A percentile compares a stretch with the other conserved stretches of the same genome.
Conservation (phyloP, 257 asterid species). For the Datura wrightii region DNA sequence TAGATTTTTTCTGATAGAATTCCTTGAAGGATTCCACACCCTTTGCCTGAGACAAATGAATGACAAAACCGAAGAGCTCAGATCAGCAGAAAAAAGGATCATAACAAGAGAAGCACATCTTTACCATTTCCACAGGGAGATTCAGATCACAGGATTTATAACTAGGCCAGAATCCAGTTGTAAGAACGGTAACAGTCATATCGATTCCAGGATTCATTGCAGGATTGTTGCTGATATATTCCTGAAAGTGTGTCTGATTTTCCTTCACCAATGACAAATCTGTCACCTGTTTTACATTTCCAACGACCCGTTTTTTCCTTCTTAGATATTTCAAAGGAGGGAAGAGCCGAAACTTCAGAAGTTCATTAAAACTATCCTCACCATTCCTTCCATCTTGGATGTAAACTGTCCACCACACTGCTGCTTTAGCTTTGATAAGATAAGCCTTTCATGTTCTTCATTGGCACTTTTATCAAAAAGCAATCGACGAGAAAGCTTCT, state of each 20-base stretch:
- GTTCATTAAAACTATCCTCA: constrained; percentile 30
- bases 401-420: constrained; percentile 62
- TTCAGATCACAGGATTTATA: constrained; percentile 59
- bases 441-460: constrained; percentile 58
- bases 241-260: constrained; percentile 45
- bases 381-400: constrained; percentile 78
- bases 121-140: constrained; percentile 67
- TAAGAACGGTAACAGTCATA: constrained; percentile 52
- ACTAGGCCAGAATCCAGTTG: constrained; percentile 72
- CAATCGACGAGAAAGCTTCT: constrained; percentile 63
- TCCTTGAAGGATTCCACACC: constrained; percentile 61
- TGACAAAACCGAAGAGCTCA: neutral
- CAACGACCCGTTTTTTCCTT: neutral
- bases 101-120: constrained; percentile 19
- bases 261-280: constrained; percentile 59
- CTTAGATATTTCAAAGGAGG: neutral
- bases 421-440: constrained; percentile 60
- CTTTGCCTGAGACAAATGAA: constrained; percentile 50
- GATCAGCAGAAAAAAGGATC: constrained; percentile 5
- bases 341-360: neutral
- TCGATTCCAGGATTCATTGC: constrained; percentile 52
- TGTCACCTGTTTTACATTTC: constrained; percentile 49
- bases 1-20: constrained; percentile 47
- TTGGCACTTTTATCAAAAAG: constrained; percentile 53
- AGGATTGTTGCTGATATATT: constrained; percentile 44